Conservation (phyloP, 352 stramenopile genomes). For the Pythium pectinolyticum region DNA sequence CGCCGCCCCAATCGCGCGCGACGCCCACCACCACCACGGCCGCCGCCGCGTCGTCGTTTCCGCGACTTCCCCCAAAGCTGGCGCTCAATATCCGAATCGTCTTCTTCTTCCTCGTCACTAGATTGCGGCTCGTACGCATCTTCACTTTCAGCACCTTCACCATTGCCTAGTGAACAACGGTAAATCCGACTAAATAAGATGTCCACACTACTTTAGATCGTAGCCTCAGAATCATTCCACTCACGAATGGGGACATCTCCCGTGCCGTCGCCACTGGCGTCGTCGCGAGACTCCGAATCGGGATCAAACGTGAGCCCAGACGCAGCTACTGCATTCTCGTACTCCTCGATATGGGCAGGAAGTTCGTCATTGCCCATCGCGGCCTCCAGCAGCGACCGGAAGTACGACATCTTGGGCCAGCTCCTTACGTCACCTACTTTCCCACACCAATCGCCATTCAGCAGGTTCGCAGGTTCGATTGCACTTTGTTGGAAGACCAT, state of each 20-base stretch:
- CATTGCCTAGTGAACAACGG: constrained; percentile 16
- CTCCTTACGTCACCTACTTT: neutral
- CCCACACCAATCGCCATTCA: constrained; percentile 5
- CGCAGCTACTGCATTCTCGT: constrained; percentile 34
- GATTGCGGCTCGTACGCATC: constrained; percentile 61
- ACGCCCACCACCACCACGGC: constrained; percentile 30
- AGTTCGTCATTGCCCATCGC: constrained; percentile 70
- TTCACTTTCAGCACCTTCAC: constrained; percentile 42
- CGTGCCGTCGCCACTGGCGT: constrained; percentile 24
- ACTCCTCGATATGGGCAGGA: constrained; percentile 47
- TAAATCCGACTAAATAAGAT: neutral
- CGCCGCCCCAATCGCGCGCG: constrained; percentile 43
- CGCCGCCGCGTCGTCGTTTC: constrained; percentile 44
- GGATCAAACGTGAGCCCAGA: constrained; percentile 32
- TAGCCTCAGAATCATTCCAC: neutral
- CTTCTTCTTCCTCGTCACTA: constrained; percentile 69
- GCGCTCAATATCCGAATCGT: constrained; percentile 86
- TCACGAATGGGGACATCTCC: neutral
- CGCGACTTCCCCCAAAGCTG: constrained; percentile 77
- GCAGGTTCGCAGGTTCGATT: neutral
- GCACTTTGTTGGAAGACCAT: constrained; percentile 20
- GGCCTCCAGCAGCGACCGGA: constrained; percentile 80
- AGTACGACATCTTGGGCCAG: constrained; percentile 60
- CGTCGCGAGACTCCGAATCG: constrained; percentile 26
- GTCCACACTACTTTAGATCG: neutral